These are phyloP conservation scores for Candida sp. DNA, from an alignment of 1,139 yeast genomes.

Conservation along the genomic window DNA sequence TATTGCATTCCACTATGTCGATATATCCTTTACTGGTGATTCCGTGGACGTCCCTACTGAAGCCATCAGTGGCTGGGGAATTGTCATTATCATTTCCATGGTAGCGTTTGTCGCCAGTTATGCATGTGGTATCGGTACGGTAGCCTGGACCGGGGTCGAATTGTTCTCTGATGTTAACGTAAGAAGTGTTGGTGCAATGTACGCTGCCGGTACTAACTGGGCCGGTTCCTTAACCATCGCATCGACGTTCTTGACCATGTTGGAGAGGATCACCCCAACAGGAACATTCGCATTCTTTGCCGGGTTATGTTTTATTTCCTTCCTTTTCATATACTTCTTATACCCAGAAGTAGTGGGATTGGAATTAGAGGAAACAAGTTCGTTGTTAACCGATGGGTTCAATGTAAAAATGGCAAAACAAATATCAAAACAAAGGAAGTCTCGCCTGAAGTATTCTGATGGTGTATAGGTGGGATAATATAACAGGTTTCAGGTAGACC, in stretches of 20 bases:
- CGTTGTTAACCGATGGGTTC: slow-evolving; percentile 76
- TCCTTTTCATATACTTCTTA: slow-evolving; percentile 72
- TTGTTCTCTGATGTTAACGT: slow-evolving; percentile 85
- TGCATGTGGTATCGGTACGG: slow-evolving; percentile 93
- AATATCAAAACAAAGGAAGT: slow-evolving; percentile 53
- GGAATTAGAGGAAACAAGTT: slow-evolving; percentile 88
- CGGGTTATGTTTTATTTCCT: slow-evolving; percentile 68
- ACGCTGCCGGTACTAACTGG: slow-evolving; percentile 96
- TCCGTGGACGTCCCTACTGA: slow-evolving; percentile 31
- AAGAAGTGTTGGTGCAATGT: slow-evolving; percentile 88
- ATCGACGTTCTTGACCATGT: slow-evolving; percentile 90
- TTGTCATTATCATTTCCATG: slow-evolving; percentile 80
- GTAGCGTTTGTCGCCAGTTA: slow-evolving; percentile 84
- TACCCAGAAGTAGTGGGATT: slow-evolving; percentile 92
- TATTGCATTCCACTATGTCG: slow-evolving; percentile 82
- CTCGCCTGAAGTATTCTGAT: slow-evolving; percentile 12
- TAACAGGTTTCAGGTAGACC: no score
- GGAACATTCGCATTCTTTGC: slow-evolving; percentile 94
- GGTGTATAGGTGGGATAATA: no score
- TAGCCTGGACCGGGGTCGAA: slow-evolving; percentile 98
- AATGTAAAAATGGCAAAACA: slow-evolving; percentile 69
- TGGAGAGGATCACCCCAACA: slow-evolving; percentile 87
- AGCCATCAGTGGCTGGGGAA: slow-evolving; percentile 80
- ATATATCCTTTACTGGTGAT: slow-evolving; percentile 49
- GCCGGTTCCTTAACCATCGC: slow-evolving; percentile 90